These are phyloP conservation scores for Stachybotrys elegans DNA, from an alignment of 2,329 filamentous ascomycete genomes.

Conservation along the genomic window DNA sequence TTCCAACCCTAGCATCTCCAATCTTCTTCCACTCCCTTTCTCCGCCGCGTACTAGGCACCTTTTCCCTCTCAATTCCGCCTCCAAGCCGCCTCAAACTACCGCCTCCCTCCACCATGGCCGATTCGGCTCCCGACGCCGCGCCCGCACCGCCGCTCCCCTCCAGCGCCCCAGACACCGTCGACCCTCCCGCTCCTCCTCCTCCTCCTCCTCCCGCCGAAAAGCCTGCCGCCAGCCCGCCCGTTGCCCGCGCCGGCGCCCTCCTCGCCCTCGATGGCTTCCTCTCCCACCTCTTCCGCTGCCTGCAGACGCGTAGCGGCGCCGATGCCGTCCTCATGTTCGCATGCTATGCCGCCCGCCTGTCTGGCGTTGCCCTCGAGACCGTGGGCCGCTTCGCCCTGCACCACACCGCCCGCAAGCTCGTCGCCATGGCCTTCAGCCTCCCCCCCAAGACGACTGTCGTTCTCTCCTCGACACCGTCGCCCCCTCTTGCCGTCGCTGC, in stretches of 20 bases:
- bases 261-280: slow-evolving; percentile 41
- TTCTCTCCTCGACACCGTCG: slow-evolving; percentile 33
- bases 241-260: slow-evolving; percentile 13
- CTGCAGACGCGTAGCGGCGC: slow-evolving; percentile 64
- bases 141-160: slow-evolving; percentile 10
- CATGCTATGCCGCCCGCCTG: slow-evolving; percentile 62
- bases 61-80: too few species aligned
- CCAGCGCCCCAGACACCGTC: slow-evolving; percentile 8
- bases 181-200: slow-evolving; percentile 3
- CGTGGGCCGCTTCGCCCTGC: slow-evolving; percentile 53
- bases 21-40: too few species aligned
- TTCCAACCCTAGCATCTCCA: too few species aligned
- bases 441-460: slow-evolving; percentile 44
- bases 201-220: slow-evolving; percentile 9
- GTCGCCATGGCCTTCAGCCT: slow-evolving; percentile 47
- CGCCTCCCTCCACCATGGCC: slow-evolving; percentile 1
- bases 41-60: too few species aligned
- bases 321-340: slow-evolving; percentile 63
- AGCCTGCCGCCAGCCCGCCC: slow-evolving; percentile 7
- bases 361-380: slow-evolving; percentile 44
- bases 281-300: slow-evolving; percentile 55
- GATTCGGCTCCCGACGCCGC: slow-evolving; percentile 4
- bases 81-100: too few species aligned
- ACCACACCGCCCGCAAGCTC: slow-evolving; percentile 44
- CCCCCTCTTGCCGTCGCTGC: slow-evolving; percentile 36